These are phyloP conservation scores for Phytophthora sp. DNA, from an alignment of 352 stramenopile genomes.

Conservation along the genomic window DNA sequence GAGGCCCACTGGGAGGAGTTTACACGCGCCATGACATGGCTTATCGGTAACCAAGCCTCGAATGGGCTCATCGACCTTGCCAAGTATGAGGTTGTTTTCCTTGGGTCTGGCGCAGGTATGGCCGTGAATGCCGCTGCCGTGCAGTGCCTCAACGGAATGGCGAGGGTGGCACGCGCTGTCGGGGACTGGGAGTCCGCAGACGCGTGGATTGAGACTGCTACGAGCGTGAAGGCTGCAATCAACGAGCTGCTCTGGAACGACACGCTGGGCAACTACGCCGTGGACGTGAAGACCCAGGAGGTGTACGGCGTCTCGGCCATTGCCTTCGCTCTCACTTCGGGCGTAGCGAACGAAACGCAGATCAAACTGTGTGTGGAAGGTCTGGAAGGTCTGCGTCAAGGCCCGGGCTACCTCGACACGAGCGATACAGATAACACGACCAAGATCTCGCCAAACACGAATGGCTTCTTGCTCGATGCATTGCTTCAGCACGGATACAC, in stretches of 20 bases:
- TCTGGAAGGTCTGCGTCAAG: slow-evolving; percentile 27
- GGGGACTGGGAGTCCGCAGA: slow-evolving; percentile 24
- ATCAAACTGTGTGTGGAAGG: slow-evolving; percentile 19
- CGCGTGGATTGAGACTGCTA: slow-evolving; percentile 17
- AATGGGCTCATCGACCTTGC: slow-evolving; percentile 26
- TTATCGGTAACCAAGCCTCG: slow-evolving; percentile 14
- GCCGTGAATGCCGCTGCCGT: slow-evolving; percentile 29
- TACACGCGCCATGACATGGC: slow-evolving; percentile 21
- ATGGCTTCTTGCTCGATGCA: slow-evolving; percentile 36
- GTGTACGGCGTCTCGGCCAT: slow-evolving; percentile 29
- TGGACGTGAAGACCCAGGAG: slow-evolving; percentile 17
- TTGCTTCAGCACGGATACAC: slow-evolving; percentile 22
- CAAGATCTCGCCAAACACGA: slow-evolving; percentile 38
- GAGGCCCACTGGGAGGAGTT: slow-evolving; percentile 27
- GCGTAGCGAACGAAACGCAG: slow-evolving; percentile 34
- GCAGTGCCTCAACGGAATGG: slow-evolving; percentile 31
- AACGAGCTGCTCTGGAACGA: slow-evolving; percentile 38
- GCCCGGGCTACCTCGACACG: slow-evolving; percentile 26
- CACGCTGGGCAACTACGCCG: slow-evolving; percentile 23
- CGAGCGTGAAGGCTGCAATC: slow-evolving; percentile 28
- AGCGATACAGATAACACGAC: slow-evolving; percentile 16
- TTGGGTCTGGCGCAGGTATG: slow-evolving; percentile 20
- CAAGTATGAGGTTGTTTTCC: slow-evolving; percentile 20
- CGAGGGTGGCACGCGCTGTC: slow-evolving; percentile 13
- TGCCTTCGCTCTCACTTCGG: slow-evolving; percentile 30